Base-by-base conservation (phyloP, 805 yeast genomes). In the Sugiyamaella qingdaonensis region DNA sequence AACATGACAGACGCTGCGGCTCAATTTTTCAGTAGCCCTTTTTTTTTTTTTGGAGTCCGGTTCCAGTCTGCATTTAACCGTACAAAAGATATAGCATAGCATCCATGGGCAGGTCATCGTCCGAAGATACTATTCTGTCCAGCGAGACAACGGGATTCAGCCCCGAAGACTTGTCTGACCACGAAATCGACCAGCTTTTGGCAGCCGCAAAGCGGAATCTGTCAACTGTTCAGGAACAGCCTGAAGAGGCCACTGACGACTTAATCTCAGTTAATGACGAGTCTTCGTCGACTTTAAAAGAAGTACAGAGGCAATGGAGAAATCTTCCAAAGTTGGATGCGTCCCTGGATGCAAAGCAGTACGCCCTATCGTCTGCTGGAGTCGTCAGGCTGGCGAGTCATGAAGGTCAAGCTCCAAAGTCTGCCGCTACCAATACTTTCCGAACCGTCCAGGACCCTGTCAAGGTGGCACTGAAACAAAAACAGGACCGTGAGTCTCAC, bases 401-500 rank as follows among this genome's bases (percentile, higher is more conserved):
- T 19, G 16, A 36, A 16, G 29, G 18, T 9, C 14, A 24, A 9
- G 24, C 43, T 7, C 32, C 44, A 36, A 48, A 44, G 39, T 18
- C 49, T 18, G 47, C 44, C 10, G n/a, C 29, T 24, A 24, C 29
- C 29, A 24, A 3, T 3, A 24, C 29, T 4, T 60, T 65, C 48
- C 52, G 72, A 18, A 57, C 37, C 7, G 58, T 68, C 3, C 61
- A 49, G 5, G 70, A 68, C 42, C 71, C 74, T 9, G 60, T 65
- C 2, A 45, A 54, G 48, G 63, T 60, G 10, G 66, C 61, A 52
- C 57, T 57, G n/a, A 58, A 53, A n/a, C 58, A 63, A 51, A 61
- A 59, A 16, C 58, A 49, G 57, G 63, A 53, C 9, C 43, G 51
- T n/a, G 67, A 65, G 36, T 64, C 64, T 13, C 69, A 66, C 7